Base-by-base conservation (phyloP, 306 rosid genomes). In the Cucurbita argyrosperma region DNA sequence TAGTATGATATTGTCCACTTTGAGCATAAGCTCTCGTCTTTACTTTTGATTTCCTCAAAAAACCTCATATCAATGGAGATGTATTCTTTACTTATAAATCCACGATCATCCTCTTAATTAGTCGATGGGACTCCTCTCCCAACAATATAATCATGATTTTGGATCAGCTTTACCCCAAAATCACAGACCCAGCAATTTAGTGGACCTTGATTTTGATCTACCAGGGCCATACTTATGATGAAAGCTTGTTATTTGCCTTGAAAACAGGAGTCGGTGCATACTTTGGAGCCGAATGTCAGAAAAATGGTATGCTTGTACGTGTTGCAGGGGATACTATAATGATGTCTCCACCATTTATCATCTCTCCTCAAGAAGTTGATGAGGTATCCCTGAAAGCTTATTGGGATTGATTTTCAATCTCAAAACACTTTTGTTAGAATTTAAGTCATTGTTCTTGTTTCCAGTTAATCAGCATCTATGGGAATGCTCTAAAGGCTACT, bases 291-390 rank as follows among this genome's bases (percentile, higher is more conserved):
- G 82, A 87, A 77, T 95, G 99, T 74, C 74, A 85, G 85, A 81
- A 91, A 55, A 73, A 77, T 59, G 97, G 97, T 54, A 84, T 95
- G 99, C 75, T 91, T 67, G 91, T 89, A 60, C 90, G 99, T 16
- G 87, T 88, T 9, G 19, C 90, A 9, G 99, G 96, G 47, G 96
- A 95, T 84, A 84, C 5, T 78, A 91, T 88, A 81, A 84, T 91
- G 97, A 88, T 95, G 97, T 89, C 85, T 56, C 99, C 99, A n/a
- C 91, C 99, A 35, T 88, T 82, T 74, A 87, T 87, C 13, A 85
- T 95, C 7, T 75, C 96, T 52, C 86, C 88, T 4, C 80, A 77
- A 66, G 96, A 95, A 85, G 51, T 89, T 67, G 96, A 95, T 0
- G 86, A 89, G 97, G 97, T 95, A 89, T 62, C 76, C 50, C 63